Evolutionary conservation across 805 yeast species (phyloP).

Genomic region (Scheffersomyces spartinae): DNA sequence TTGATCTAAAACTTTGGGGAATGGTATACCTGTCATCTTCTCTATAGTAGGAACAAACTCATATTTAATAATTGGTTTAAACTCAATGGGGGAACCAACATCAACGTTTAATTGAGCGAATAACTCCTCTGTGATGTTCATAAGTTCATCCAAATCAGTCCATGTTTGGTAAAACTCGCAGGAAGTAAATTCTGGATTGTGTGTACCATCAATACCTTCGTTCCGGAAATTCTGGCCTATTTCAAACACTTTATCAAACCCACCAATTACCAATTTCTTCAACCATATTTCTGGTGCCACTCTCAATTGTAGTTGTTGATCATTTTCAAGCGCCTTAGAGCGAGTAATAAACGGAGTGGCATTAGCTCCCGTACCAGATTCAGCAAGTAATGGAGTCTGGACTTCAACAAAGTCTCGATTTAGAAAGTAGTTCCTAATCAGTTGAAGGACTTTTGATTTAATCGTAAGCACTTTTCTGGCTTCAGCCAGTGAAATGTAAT

Average conservation of each 20-base stretch:
- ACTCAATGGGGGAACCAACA: neutral
- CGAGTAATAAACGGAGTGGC: slow-evolving; percentile 76
- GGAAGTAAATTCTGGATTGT: slow-evolving; percentile 87
- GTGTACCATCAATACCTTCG: slow-evolving; percentile 88
- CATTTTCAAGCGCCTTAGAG: slow-evolving; percentile 24
- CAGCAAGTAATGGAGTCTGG: slow-evolving; percentile 76
- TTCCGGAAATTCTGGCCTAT: slow-evolving; percentile 80
- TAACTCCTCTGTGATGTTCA: slow-evolving; percentile 49
- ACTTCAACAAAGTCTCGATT: slow-evolving; percentile 60
- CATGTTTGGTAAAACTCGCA: slow-evolving; percentile 81
- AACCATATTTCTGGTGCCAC: slow-evolving; percentile 97
- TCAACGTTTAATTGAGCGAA: slow-evolving; percentile 15
- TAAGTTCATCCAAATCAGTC: slow-evolving; percentile 54
- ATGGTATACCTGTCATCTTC: slow-evolving; percentile 29
- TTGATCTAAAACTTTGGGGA: slow-evolving; percentile 36
- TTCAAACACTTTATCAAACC: slow-evolving; percentile 80
- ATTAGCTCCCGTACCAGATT: slow-evolving; percentile 75
- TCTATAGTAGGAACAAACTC: slow-evolving; percentile 66
- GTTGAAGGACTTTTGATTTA: slow-evolving; percentile 42
- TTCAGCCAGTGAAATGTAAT: slow-evolving; percentile 50
- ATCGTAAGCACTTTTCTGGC: slow-evolving; percentile 36
- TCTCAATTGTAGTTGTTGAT: slow-evolving; percentile 43
- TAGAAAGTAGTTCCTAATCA: slow-evolving; percentile 48
- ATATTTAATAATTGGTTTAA: slow-evolving; percentile 23
- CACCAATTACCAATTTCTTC: slow-evolving; percentile 70